Base-by-base conservation (phyloP, 257 asterid genomes). In the Handroanthus guayacan region DNA sequence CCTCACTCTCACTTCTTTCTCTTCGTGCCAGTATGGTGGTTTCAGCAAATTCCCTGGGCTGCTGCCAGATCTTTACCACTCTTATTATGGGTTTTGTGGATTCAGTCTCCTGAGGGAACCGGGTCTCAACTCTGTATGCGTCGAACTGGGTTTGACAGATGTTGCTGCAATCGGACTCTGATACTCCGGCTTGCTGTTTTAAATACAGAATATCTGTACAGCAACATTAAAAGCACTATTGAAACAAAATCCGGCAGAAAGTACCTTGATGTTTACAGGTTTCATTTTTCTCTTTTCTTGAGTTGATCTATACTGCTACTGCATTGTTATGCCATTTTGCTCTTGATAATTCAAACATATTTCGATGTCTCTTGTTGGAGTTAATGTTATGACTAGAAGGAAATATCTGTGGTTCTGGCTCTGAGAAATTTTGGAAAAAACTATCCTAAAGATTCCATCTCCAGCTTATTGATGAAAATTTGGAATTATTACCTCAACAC, bases 11-110 rank as follows among this genome's bases (percentile, higher is more conserved):
- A n/a, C 4, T 55, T 75, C 17, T 20, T 69, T 41, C 50, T 71
- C 67, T 88, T 70, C 36, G 71, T 75, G 65, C 47, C 93, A 95
- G 99, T 89, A 80, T 63, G 99, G 99, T 65, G 99, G 99, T 70
- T 93, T 93, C 88, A 88, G 99, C 74, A 95, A 95, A 84, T 89
- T 85, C 84, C 97, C 97, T 0, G 72, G 86, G 71, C 38, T 76
- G 83, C 79, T 84, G 56, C 99, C 99, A 17, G 99, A 95, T 90
- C 84, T 95, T 62, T 95, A 93, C 78, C 98, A 93, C 80, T 86
- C 97, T 12, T 93, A 85, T 62, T 93, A 95, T 58, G 97, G 97
- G 61, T 84, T 91, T 77, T 90, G 95, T 50, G 97, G 95, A 31
- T 91, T 90, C 83, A 95, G 98, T 86, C 72, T 95, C 76, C 76